Percentiles rank a stretch among this genome's conserved stretches.
Evolutionary conservation across 306 rosid genomes (phyloP).

Genomic region (Prunus campanulata): DNA sequence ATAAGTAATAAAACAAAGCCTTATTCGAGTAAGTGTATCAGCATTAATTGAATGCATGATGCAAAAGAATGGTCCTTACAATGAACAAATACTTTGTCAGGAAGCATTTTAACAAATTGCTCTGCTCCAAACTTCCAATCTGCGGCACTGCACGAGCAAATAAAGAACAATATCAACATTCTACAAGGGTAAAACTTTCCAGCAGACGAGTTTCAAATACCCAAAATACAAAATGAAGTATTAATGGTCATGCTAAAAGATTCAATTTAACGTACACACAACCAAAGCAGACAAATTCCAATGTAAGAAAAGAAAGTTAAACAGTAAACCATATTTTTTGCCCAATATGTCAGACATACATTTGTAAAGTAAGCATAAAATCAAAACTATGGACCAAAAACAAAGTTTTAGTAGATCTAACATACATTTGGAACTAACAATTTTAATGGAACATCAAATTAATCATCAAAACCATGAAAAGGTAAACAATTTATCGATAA

Average conservation of each 20-base stretch:
- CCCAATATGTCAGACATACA: neutral
- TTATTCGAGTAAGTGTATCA: neutral
- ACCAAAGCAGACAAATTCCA: neutral
- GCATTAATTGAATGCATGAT: neutral
- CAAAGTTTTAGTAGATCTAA: neutral
- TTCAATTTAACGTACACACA: neutral
- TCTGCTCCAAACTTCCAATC: constrained; percentile 97
- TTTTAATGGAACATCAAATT: neutral
- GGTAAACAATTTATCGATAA: too few relatives aligned
- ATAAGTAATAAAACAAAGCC: constrained; percentile 4
- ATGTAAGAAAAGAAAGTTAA: neutral
- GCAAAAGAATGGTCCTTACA: constrained; percentile 49
- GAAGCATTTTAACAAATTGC: constrained; percentile 70
- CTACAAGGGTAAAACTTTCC: neutral
- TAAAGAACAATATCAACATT: constrained; percentile 15
- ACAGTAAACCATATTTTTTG: neutral
- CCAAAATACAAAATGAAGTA: neutral
- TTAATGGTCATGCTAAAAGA: neutral
- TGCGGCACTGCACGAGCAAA: constrained; percentile 53
- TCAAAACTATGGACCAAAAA: neutral
- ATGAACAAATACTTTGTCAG: constrained; percentile 83
- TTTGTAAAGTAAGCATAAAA: neutral
- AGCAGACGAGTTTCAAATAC: neutral
- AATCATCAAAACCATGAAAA: neutral
- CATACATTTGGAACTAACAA: neutral